Base-by-base conservation (phyloP, 371 early-diverging fungal species). In the Mycotypha africana region DNA sequence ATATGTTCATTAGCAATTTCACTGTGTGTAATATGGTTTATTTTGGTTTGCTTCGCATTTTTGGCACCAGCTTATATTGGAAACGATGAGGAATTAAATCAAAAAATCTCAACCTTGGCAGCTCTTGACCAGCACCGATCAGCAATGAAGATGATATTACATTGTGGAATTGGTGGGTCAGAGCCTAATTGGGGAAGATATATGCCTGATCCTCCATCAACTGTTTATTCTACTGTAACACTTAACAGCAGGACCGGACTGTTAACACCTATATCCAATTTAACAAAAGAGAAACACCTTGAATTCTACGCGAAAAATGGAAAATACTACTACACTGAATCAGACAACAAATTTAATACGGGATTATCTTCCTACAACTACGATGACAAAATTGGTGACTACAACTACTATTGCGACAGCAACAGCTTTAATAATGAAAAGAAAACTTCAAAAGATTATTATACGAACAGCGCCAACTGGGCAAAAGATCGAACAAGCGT, bases 111-210 rank as follows among this genome's bases (percentile, higher is more conserved):
- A 28, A 28, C 5, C 28, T 5, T 28, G 28, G 5, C 28, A 8
- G 9, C 11, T 9, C 9, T 33, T 15, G 11, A 11, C 34, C 7
- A 6, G 7, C 34, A 39, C n/a, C 31, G 22, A 17, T 20, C 8
- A 4, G 45, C n/a, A n/a, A n/a, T n/a, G n/a, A n/a, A n/a, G n/a
- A n/a, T n/a, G n/a, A n/a, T n/a, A n/a, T n/a, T n/a, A n/a, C n/a
- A n/a, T n/a, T n/a, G n/a, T n/a, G n/a, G n/a, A n/a, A n/a, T n/a
- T n/a, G n/a, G n/a, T n/a, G n/a, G n/a, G n/a, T n/a, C n/a, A 32
- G 56, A 55, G 19, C 45, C 37, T 3, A 42, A 31, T 11, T 55
- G 56, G 56, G 56, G 56, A 15, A 33, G 45, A 22, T 55, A 55
- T 36, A 49, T 55, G 23, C 56, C 56, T 36, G 50, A 55, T 36